Percentiles rank a stretch among this genome's conserved stretches.
phyloP scores from a whole-genome alignment of 1,284 basidiomycete species.

The Thelephora terrestris region DNA sequence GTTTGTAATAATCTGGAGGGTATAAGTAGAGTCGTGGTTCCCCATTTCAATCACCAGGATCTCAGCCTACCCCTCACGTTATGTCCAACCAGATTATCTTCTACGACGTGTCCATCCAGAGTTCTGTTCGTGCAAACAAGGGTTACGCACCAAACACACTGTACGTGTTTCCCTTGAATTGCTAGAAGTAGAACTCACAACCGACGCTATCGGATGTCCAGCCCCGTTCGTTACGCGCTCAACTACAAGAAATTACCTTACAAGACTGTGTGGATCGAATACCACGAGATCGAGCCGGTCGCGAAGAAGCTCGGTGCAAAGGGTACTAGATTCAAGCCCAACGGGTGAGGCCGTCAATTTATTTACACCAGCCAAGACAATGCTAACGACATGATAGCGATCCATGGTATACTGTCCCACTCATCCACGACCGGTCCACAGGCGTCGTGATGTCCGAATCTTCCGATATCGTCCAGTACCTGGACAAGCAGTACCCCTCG shows the following conservation, averaged over 20 bases:
- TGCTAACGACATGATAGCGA: neutral
- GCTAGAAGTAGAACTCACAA: no score
- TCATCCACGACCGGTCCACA: constrained; percentile 10
- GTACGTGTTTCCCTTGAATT: no score
- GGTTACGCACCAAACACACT: no score
- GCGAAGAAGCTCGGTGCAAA: constrained; percentile 15
- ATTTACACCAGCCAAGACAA: no score
- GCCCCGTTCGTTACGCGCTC: constrained; percentile 12
- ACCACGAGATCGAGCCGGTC: constrained; percentile 20
- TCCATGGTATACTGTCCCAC: constrained; percentile 7
- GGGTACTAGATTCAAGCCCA: constrained; percentile 8
- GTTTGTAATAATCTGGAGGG: no score
- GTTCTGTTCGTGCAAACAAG: no score
- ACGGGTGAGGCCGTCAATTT: neutral
- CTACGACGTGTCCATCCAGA: no score
- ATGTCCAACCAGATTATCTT: no score
- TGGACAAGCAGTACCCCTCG: no score
- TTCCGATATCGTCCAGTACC: no score
- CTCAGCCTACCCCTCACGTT: no score
- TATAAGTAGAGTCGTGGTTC: no score
- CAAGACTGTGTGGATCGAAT: constrained; percentile 22
- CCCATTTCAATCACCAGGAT: constrained; percentile 39
- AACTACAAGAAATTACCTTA: constrained; percentile 21
- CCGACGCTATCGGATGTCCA: neutral
- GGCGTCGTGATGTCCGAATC: neutral